Conservation (phyloP, 116 monocot species). For the Thalassia testudinum region DNA sequence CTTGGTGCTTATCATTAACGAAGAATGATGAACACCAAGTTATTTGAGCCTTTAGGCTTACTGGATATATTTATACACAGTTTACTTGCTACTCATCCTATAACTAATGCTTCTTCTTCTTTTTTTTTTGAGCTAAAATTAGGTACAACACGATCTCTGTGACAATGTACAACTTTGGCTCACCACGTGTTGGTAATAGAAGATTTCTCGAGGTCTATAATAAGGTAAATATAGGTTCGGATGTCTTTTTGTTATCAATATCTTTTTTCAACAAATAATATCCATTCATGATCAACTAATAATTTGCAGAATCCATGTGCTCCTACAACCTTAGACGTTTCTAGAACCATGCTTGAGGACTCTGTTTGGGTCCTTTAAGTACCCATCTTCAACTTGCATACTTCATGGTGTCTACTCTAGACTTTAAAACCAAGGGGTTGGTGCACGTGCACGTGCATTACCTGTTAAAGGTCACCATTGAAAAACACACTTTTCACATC, state of each 20-base stretch:
- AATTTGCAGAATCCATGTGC: neutral
- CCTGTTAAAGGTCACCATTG: neutral
- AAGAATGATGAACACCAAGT: too few species aligned
- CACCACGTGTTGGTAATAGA: conserved; percentile 96
- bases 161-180: conserved; percentile 98
- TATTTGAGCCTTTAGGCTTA: too few species aligned
- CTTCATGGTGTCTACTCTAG: neutral
- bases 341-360: neutral
- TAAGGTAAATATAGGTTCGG: conserved; percentile 29
- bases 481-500: neutral
- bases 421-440: neutral
- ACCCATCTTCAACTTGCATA: neutral
- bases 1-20: too few species aligned
- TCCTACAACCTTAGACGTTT: neutral
- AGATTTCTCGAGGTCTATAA: conserved; percentile 82
- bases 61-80: too few species aligned
- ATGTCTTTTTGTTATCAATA: neutral
- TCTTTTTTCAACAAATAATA: neutral
- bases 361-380: neutral
- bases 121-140: neutral
- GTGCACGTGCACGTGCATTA: neutral
- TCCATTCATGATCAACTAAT: neutral
- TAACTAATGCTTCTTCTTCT: too few species aligned
- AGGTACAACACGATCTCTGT: conserved; percentile 57
- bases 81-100: too few species aligned